Evolutionary conservation across 2,329 filamentous ascomycete genomes (phyloP).

Genomic region (Leptosphaerulina australis): DNA sequence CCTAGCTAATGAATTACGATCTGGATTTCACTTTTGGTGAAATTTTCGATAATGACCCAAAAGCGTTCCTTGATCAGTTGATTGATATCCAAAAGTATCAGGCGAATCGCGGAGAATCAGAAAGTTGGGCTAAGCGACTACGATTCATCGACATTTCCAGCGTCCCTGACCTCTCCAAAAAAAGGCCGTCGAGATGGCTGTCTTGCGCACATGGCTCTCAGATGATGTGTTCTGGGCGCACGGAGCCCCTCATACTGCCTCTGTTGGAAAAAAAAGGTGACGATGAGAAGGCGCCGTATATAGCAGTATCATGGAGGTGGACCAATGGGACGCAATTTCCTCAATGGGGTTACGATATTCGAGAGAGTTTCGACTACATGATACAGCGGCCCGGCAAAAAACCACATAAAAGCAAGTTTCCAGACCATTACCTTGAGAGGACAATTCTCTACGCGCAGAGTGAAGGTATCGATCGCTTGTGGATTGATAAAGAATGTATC

Average conservation of each 20-base stretch:
- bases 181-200: too few species aligned
- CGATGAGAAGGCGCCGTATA: constrained; percentile 9
- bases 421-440: constrained; percentile 26
- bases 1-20: constrained; percentile 21
- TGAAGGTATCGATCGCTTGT: constrained; percentile 13
- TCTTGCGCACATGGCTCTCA: background rate
- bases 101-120: constrained; percentile 14
- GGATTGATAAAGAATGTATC: constrained; percentile 32
- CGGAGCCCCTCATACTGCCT: background rate
- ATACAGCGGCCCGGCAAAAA: constrained; percentile 10
- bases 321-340: background rate
- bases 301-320: constrained; percentile 31
- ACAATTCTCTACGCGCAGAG: constrained; percentile 24
- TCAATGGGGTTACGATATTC: background rate
- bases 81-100: constrained; percentile 18
- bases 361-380: constrained; percentile 14
- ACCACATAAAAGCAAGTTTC: constrained; percentile 23
- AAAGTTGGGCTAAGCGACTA: constrained; percentile 17
- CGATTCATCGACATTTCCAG: constrained; percentile 29
- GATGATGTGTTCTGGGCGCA: background rate
- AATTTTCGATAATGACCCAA: constrained; percentile 20
- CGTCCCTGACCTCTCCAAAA: too few species aligned
- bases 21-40: constrained; percentile 24
- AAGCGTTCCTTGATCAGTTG: constrained; percentile 22
- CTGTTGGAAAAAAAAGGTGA: constrained; percentile 9